Percentiles rank a stretch among this genome's conserved stretches.
These are phyloP conservation scores for Eucalyptus grandis DNA, from an alignment of 345 rosid species.

Conservation along the genomic window DNA sequence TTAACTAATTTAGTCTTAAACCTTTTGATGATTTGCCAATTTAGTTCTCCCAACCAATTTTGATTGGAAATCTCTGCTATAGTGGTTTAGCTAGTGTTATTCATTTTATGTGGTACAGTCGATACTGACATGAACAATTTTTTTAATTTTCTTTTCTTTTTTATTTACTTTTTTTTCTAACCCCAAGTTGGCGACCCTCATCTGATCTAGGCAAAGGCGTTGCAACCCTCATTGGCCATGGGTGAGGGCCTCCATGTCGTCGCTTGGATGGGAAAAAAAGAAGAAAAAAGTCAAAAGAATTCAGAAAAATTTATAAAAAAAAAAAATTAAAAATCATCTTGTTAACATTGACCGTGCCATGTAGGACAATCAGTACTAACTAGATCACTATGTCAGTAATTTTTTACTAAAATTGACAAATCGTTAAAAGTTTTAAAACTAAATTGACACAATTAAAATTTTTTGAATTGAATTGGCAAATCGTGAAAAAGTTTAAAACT, in stretches of 20 bases:
- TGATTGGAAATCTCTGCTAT: background rate
- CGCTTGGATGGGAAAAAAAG: background rate
- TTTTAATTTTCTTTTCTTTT: no score
- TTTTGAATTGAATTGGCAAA: background rate
- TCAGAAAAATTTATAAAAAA: no score
- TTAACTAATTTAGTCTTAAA: background rate
- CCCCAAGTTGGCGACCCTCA: background rate
- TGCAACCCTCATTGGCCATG: background rate
- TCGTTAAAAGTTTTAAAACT: background rate
- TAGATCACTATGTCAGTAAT: background rate
- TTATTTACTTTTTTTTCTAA: background rate
- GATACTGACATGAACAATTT: background rate
- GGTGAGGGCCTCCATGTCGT: background rate
- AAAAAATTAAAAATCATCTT: background rate
- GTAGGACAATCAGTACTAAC: background rate
- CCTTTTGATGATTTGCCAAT: background rate
- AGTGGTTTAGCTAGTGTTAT: background rate
- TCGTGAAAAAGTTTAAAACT: no score
- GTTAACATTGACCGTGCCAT: accelerated
- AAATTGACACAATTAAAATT: background rate
- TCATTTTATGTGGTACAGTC: accelerated
- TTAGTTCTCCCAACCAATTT: background rate
- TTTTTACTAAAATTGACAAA: background rate
- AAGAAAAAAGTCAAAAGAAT: background rate
- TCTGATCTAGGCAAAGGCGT: background rate